phyloP scores from a whole-genome alignment of 1,284 basidiomycete species.

The Leccinum subrobustum region DNA sequence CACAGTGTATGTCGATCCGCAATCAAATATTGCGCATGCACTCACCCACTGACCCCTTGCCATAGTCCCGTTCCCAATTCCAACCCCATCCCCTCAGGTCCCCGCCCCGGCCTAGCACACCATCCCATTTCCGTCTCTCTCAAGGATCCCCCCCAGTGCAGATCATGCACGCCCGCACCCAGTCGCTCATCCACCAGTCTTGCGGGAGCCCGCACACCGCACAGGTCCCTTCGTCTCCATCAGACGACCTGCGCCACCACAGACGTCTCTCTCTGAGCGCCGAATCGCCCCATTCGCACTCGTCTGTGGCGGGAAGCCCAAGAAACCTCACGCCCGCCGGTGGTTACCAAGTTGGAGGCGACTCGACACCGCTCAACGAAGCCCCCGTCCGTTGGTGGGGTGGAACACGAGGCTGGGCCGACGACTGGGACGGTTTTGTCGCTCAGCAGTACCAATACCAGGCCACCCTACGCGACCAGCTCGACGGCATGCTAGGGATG shows the following conservation, averaged over 20 bases:
- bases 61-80: constrained; percentile 9
- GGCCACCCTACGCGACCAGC: background rate
- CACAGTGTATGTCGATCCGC: constrained; percentile 11
- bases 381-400: constrained; percentile 26
- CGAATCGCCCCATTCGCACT: background rate
- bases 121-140: constrained; percentile 7
- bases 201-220: constrained; percentile 1
- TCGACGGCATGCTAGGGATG: background rate
- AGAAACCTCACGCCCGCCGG: background rate
- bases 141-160: constrained; percentile 12
- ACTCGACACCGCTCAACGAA: constrained; percentile 19
- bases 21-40: background rate
- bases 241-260: background rate
- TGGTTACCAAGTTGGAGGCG: background rate
- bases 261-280: constrained; percentile 13
- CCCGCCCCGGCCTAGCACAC: background rate
- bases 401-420: constrained; percentile 13
- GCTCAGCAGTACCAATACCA: background rate
- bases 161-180: constrained; percentile 12
- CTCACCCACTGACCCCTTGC: background rate
- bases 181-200: constrained; percentile 22
- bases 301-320: background rate
- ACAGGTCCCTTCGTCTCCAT: constrained; percentile 3
- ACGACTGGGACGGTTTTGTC: constrained; percentile 19
- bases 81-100: constrained; percentile 7